Evolutionary conservation across 345 rosid species (phyloP).

Genomic region (Brassica nigra): DNA sequence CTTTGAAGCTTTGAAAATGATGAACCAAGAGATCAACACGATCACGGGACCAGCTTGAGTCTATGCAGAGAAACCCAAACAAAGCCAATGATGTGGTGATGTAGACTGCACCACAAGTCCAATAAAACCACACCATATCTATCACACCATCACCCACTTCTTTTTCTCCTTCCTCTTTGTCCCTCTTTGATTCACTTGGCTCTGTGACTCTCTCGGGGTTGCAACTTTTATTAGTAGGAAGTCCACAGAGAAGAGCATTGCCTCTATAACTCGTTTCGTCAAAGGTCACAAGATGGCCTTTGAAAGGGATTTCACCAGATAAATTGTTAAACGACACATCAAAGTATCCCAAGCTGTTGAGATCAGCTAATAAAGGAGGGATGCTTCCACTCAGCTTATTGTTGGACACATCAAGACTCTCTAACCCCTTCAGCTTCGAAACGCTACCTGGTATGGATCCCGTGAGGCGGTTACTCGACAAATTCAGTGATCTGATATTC

Average conservation of each 20-base stretch:
- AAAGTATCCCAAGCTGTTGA: no score
- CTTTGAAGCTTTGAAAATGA: conserved; percentile 16
- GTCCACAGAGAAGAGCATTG: conserved; percentile 16
- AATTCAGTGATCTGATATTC: no score
- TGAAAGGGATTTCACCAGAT: conserved; percentile 50
- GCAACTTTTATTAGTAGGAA: conserved; percentile 27
- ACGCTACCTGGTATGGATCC: conserved; percentile 61
- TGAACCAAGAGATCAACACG: conserved; percentile 14
- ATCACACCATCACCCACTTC: conserved; percentile 5
- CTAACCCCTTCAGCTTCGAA: conserved; percentile 50
- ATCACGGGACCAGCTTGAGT: conserved; percentile 21
- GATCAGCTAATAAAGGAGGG: no score
- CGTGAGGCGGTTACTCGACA: conserved; percentile 48
- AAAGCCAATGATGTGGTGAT: background rate
- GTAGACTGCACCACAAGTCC: conserved; percentile 28
- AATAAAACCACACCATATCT: conserved; percentile 30
- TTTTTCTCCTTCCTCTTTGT: no score
- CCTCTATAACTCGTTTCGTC: conserved; percentile 4
- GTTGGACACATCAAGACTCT: conserved; percentile 36
- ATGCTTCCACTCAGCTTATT: no score
- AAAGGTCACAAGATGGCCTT: conserved; percentile 27
- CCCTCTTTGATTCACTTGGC: background rate
- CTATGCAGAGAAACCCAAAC: conserved; percentile 4
- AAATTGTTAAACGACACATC: no score
- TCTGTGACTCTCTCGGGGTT: background rate